Base-by-base conservation (phyloP, 345 rosid genomes). In the Bruguiera sexangula region DNA sequence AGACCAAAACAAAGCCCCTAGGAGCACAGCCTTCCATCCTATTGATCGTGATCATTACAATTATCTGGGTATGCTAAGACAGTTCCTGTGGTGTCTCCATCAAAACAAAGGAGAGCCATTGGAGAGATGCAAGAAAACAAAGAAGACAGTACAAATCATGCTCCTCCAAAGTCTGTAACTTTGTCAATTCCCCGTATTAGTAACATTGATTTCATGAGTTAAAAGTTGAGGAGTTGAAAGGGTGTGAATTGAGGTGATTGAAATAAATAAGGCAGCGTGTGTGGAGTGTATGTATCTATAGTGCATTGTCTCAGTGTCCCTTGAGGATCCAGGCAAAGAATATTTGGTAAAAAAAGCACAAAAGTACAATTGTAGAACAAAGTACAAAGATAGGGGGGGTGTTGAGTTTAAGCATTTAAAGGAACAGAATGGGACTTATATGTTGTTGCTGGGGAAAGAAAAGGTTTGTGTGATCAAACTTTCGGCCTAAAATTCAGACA, bases 251-350 rank as follows among this genome's bases (percentile, higher is more conserved):
- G 72, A 83, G 78, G 81, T 79, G 88, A 76, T 69, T 50, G 74
- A 73, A 82, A 75, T 87, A 84, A 88, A 85, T 84, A 82, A 37
- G 69, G 84, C 83, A 85, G 87, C 88, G 83, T 71, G 72, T 58
- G 59, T 70, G 68, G 53, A 55, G 64, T 78, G 63, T 26, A 60
- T 51, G 58, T 52, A 52, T 61, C 29, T 39, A 70, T 62, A 59
- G 29, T 19, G 30, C 50, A 43, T 43, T 2, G 18, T 39, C 16
- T 39, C 46, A 2, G 46, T 39, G 46, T 39, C 48, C 48, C 48
- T 39, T 39, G 48, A 39, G 3, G 48, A 39, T 9, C 48, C n/a
- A 0, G 56, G 3, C 34, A 51, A 10, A 6, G 9, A 52, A 20
- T 8, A 31, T 24, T 29, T 9, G 43, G 11, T 29, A 76, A 15